Evolutionary conservation across 2,329 filamentous ascomycete species (phyloP).

Genomic region (Paraphoma sp.): DNA sequence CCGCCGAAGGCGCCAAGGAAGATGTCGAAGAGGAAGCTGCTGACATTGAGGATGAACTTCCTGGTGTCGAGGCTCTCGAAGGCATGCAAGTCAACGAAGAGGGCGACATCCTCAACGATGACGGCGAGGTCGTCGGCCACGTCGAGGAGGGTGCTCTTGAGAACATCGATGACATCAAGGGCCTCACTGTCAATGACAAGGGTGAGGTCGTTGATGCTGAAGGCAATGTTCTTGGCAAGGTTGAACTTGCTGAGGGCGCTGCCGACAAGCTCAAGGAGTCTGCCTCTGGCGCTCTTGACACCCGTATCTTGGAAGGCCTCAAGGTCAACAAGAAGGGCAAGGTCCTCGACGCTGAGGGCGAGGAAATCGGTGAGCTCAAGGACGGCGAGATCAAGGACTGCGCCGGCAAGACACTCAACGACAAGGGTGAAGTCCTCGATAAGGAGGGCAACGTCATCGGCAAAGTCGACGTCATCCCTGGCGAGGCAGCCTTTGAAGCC

Average conservation of each 20-base stretch:
- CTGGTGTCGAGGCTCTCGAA: slow-evolving; percentile 59
- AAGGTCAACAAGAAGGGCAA: slow-evolving; percentile 66
- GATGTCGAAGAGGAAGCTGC: slow-evolving; percentile 39
- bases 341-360: slow-evolving; percentile 58
- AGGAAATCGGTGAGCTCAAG: slow-evolving; percentile 58
- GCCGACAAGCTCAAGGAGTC: slow-evolving; percentile 55
- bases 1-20: slow-evolving; percentile 37
- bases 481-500: slow-evolving; percentile 59
- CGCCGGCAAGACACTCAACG: slow-evolving; percentile 58
- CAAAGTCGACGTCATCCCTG: slow-evolving; percentile 56
- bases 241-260: slow-evolving; percentile 58
- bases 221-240: slow-evolving; percentile 58
- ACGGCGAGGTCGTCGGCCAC: slow-evolving; percentile 58
- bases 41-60: slow-evolving; percentile 57
- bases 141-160: slow-evolving; percentile 53
- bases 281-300: slow-evolving; percentile 49
- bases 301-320: slow-evolving; percentile 58
- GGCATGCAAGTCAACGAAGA: slow-evolving; percentile 59
- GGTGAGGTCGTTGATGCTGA: slow-evolving; percentile 59
- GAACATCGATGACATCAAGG: slow-evolving; percentile 53
- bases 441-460: slow-evolving; percentile 59
- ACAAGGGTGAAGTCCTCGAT: slow-evolving; percentile 59
- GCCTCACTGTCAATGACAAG: slow-evolving; percentile 58
- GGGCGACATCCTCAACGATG: slow-evolving; percentile 57
- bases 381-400: slow-evolving; percentile 54